Base-by-base conservation (phyloP, 2,329 filamentous ascomycete species). In the Aspergillus aculeatus region DNA sequence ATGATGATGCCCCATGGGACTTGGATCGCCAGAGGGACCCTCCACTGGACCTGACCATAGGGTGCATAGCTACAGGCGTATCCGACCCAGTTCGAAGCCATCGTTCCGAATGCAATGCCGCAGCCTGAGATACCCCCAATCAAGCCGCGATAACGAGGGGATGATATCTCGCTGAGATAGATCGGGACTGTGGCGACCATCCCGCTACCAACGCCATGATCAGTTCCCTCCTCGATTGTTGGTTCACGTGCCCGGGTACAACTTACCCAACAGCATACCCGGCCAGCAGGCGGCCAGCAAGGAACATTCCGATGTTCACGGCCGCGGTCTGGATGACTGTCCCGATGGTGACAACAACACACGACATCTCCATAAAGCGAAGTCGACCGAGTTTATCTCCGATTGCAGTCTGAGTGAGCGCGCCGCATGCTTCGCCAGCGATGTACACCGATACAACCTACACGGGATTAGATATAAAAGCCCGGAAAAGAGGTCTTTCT, bases 391-490 rank as follows among this genome's bases (percentile, higher is more conserved):
- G 78, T 68, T 71, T 78, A 64, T 87, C 84, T 9, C 79, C 84
- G 19, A 85, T 71, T 5, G 79, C 75, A 3, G 81, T 85, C 65
- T 86, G 84, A 0, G 74, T 74, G 7, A 84, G 61, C 16, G 84
- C 82, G 1, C 84, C 84, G 5, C 82, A 71, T 12, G 83, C 83
- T 69, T 87, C 84, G 29, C 84, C 84, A 5, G 84, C 84, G 60
- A 86, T 84, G 65, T 86, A 86, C 3, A 85, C 80, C 5, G 84
- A 77, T 3, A 85, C 83, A 2, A 86, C 83, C 74, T 79, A 54
- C 2, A 41, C 62, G 48, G 56, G 51, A 38, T 56, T 54, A 51
- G 50, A 31, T 26, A 4, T 26, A 41, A 10, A 21, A 3, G 2
- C 4, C n/a, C 23, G 23, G 4, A 23, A 12, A 14, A 35, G 3